Evolutionary conservation across 1,139 yeast species (phyloP), one percentile per base, ranked within the genome.

Genomic region (Blastobotrys aristatus): DNA sequence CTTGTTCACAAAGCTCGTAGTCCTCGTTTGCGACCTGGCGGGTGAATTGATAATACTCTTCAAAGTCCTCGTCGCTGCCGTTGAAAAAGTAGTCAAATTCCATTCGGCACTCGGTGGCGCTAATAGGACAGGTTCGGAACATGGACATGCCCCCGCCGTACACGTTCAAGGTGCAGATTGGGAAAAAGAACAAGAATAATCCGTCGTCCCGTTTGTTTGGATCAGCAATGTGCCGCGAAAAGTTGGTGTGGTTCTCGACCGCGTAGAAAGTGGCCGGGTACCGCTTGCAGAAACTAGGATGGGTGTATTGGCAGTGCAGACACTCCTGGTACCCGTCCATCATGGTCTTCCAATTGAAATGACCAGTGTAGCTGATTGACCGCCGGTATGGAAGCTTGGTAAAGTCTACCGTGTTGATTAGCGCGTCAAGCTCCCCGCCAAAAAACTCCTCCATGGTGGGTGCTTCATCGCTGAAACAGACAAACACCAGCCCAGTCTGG

Each of bases 291-390:
- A 46, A 46, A 14, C 13, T n/a, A 13, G 48, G 48, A 16, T 46
- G 48, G 11, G 48, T 40, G 41, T 40, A 40, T 36, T 40, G 34
- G 33, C 48, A 46, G 29, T 46, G 48, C 20, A 40, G 36, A 21
- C 48, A 46, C 21, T 46, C 48, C 21, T 40, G 45, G 29, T 46
- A 46, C 14, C 48, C 48, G 29, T 46, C 48, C 27, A 46, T 46
- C 48, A 46, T 46, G 27, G 48, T 46, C 40, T 46, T 46, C 48
- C 48, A 46, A 33, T 46, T 46, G 38, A 46, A 46, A 26, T 40
- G 35, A n/a, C 48, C 48, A 14, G 44, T 40, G 42, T 46, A 46
- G 18, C 33, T 27, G 33, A 46, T 40, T 8, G 45, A 40, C 14
- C 42, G 36, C 17, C 48, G 41, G 34, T 46, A 38, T 22, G 48